Percentiles rank a stretch among this genome's conserved stretches.
Conservation (phyloP, 305 asterid genomes). For the Stenogyne calaminthoides region DNA sequence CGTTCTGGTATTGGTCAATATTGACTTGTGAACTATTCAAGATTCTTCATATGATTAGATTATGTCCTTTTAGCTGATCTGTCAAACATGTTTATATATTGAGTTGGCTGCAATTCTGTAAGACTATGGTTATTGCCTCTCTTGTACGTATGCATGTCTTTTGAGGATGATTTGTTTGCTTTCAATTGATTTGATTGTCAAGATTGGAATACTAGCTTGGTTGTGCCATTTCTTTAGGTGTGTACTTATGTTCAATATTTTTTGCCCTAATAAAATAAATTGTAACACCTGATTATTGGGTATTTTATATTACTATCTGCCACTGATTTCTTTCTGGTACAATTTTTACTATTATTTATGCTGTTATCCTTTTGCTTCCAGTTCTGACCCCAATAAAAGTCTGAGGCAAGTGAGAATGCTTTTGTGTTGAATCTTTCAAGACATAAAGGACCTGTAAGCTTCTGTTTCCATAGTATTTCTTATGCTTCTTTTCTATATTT, state of each 20-base stretch:
- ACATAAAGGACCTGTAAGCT: slow-evolving; percentile 89
- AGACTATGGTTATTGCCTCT: background rate
- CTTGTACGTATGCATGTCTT: slow-evolving; percentile 11
- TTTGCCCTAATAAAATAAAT: background rate
- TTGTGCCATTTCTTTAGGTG: slow-evolving; percentile 22
- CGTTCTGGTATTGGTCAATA: background rate
- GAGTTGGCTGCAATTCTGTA: background rate
- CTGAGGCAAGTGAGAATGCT: slow-evolving; percentile 66
- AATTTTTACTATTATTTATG: slow-evolving; percentile 9
- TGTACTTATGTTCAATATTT: background rate
- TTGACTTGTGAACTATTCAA: background rate
- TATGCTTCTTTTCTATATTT: slow-evolving; percentile 1
- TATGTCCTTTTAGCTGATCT: background rate
- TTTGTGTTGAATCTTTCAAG: slow-evolving; percentile 66
- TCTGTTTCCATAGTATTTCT: slow-evolving; percentile 24
- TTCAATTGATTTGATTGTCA: slow-evolving; percentile 21
- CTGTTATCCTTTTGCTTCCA: slow-evolving; percentile 41
- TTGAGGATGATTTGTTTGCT: background rate
- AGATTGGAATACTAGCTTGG: background rate
- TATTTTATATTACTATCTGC: slow-evolving; percentile 20
- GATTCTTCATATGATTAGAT: background rate
- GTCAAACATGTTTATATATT: background rate
- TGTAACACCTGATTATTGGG: background rate
- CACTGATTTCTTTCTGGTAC: slow-evolving; percentile 8
- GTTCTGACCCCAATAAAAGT: slow-evolving; percentile 51